These are phyloP conservation scores for Yarrowia galli DNA, from an alignment of 1,139 yeast species.

Conservation along the genomic window DNA sequence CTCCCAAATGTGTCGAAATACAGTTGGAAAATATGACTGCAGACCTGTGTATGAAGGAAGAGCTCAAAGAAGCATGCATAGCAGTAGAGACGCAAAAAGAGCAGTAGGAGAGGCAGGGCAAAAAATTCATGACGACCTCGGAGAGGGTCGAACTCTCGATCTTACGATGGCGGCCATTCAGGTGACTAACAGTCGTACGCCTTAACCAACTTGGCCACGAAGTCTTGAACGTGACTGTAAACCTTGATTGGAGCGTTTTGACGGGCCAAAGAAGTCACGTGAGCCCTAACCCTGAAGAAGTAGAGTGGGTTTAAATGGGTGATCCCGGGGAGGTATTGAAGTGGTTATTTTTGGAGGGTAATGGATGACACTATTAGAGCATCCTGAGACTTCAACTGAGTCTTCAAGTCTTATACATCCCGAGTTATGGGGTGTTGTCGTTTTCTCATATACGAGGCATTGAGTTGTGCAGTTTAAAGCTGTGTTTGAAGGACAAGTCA, in stretches of 20 bases:
- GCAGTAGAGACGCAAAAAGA: conserved; percentile 3
- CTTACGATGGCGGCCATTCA: conserved; percentile 41
- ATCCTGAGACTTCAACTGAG: too few relatives aligned
- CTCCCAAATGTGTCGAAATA: too few relatives aligned
- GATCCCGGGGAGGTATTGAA: background rate
- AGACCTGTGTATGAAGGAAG: background rate
- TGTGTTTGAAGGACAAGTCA: too few relatives aligned
- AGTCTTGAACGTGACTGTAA: conserved; percentile 48
- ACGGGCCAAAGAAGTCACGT: background rate
- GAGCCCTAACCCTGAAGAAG: background rate
- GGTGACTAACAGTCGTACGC: conserved; percentile 60
- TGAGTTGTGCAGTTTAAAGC: too few relatives aligned
- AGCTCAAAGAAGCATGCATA: background rate
- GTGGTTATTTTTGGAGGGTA: too few relatives aligned
- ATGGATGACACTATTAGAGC: too few relatives aligned
- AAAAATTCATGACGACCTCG: conserved; percentile 38
- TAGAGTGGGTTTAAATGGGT: background rate
- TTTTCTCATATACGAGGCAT: too few relatives aligned
- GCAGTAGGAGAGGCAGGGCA: background rate
- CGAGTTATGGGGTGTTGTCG: background rate
- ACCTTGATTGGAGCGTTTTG: background rate
- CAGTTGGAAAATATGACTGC: background rate
- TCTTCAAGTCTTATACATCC: too few relatives aligned
- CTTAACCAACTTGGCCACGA: conserved; percentile 66
- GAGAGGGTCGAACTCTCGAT: conserved; percentile 40